phyloP scores from a whole-genome alignment of 1,284 basidiomycete genomes.

The Naganishia liquefaciens region DNA sequence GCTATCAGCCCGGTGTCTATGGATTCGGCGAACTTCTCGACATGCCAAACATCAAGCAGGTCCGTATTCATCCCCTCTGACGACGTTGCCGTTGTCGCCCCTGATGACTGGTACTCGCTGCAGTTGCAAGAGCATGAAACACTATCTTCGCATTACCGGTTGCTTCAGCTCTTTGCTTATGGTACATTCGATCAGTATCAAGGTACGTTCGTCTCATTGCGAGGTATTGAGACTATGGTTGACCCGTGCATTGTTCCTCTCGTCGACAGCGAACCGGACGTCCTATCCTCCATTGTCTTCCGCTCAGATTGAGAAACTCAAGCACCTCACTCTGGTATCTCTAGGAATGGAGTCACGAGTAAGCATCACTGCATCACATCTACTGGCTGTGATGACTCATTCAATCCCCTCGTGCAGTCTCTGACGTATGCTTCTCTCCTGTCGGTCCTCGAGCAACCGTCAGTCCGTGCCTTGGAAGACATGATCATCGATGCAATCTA shows the following conservation, averaged over 20 bases:
- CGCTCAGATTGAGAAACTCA: constrained; percentile 79
- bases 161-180: constrained; percentile 85
- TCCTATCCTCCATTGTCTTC: constrained; percentile 67
- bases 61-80: constrained; percentile 48
- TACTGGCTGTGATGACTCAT: neutral
- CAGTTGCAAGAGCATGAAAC: constrained; percentile 60
- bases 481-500: constrained; percentile 95
- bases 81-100: constrained; percentile 22
- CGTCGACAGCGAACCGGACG: constrained; percentile 63
- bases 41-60: constrained; percentile 77
- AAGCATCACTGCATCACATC: constrained; percentile 44
- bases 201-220: constrained; percentile 41
- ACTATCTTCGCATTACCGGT: constrained; percentile 63
- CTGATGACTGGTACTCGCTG: neutral
- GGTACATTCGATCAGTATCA: constrained; percentile 79
- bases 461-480: constrained; percentile 84
- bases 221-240: neutral
- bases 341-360: constrained; percentile 73
- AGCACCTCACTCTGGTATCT: constrained; percentile 85
- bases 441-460: constrained; percentile 64
- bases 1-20: constrained; percentile 69
- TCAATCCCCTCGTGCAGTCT: constrained; percentile 34
- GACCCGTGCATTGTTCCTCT: neutral
- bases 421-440: constrained; percentile 41
- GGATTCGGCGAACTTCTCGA: constrained; percentile 86